phyloP scores from a whole-genome alignment of 345 rosid genomes.

The Eucalyptus shirleyi region DNA sequence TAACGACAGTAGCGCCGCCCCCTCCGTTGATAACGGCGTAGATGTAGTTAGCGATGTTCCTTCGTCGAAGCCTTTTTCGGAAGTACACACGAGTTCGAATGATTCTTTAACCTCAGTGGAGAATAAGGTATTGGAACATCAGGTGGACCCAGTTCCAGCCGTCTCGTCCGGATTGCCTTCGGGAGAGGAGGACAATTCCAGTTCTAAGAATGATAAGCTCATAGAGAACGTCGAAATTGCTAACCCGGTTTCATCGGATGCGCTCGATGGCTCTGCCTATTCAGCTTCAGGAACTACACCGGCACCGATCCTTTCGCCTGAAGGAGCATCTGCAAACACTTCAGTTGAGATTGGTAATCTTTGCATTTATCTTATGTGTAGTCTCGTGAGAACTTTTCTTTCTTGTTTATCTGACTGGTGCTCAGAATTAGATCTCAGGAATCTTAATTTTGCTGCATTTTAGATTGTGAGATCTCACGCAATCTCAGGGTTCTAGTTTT shows the following conservation, averaged over 20 bases:
- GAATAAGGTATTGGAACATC: conserved; percentile 1
- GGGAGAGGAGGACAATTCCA: background rate
- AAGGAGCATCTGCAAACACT: conserved; percentile 5
- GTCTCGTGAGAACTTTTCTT: background rate
- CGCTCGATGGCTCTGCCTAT: background rate
- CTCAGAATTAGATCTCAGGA: background rate
- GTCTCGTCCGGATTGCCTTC: background rate
- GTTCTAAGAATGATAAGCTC: background rate
- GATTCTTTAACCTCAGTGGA: background rate
- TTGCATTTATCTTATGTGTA: background rate
- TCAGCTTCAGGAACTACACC: conserved; percentile 1
- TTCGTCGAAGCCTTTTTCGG: background rate
- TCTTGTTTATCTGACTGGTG: background rate
- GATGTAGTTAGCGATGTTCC: conserved; percentile 3
- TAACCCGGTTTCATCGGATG: background rate
- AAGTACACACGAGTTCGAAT: background rate
- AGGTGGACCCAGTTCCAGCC: background rate
- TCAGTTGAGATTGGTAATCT: conserved; percentile 40
- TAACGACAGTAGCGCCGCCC: background rate
- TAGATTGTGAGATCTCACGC: background rate
- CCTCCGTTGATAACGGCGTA: background rate
- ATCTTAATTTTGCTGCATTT: background rate
- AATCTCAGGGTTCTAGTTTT: background rate
- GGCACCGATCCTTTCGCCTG: background rate
- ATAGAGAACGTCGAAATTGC: background rate